These are phyloP conservation scores for Phytophthora pinifolia DNA, from an alignment of 352 stramenopile genomes.

Conservation along the genomic window DNA sequence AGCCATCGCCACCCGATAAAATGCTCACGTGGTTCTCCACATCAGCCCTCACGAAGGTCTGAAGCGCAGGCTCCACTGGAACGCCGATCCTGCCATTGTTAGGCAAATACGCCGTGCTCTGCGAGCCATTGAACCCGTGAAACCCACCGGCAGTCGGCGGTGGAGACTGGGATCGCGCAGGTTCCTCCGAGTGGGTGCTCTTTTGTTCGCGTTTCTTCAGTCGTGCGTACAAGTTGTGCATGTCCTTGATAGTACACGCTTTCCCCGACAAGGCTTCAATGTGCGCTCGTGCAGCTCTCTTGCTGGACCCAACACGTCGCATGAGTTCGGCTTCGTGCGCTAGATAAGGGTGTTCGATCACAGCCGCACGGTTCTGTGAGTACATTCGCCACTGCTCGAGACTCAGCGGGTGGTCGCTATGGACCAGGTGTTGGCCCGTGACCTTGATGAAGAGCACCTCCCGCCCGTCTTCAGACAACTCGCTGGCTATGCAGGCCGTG, in stretches of 20 bases:
- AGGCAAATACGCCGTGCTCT: neutral
- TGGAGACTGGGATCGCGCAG: neutral
- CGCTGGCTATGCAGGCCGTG: constrained; percentile 59
- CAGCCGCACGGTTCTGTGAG: constrained; percentile 73
- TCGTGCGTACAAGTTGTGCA: constrained; percentile 73
- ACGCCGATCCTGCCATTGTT: constrained; percentile 1
- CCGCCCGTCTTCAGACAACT: constrained; percentile 44
- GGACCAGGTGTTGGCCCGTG: constrained; percentile 55
- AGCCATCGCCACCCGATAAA: constrained; percentile 66
- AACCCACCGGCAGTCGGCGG: neutral
- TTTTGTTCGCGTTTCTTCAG: constrained; percentile 59
- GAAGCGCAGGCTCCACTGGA: constrained; percentile 54
- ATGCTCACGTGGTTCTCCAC: constrained; percentile 81
- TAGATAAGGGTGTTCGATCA: constrained; percentile 70
- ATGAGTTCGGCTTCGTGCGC: constrained; percentile 74
- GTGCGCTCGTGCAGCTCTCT: constrained; percentile 55
- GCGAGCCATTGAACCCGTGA: neutral
- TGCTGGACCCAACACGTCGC: constrained; percentile 70
- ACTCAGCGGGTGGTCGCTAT: constrained; percentile 64
- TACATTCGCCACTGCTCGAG: constrained; percentile 78
- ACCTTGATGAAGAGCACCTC: constrained; percentile 70
- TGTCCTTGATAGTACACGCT: constrained; percentile 81
- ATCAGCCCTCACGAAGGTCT: constrained; percentile 68
- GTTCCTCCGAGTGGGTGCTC: neutral
- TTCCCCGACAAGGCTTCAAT: constrained; percentile 68